phyloP scores from a whole-genome alignment of 305 asterid genomes.

The Fraxinus albicans region DNA sequence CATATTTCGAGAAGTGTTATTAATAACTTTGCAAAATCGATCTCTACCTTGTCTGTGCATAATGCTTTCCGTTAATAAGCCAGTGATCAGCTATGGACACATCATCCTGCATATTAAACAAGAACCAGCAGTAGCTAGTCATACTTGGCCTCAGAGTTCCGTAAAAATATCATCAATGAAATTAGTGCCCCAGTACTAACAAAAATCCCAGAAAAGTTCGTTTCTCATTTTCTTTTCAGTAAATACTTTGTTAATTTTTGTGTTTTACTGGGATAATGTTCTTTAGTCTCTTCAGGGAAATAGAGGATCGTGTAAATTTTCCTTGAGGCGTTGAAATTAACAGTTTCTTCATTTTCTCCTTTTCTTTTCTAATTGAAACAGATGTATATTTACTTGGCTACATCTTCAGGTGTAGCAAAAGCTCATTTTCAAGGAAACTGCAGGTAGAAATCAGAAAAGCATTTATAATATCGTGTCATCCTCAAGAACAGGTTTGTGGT shows the following conservation, averaged over 20 bases:
- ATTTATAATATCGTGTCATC: not conserved
- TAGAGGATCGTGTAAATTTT: not conserved
- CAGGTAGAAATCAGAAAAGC: not conserved
- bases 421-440: not conserved
- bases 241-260: not conserved
- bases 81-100: conserved; percentile 78
- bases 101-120: conserved; percentile 57
- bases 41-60: conserved; percentile 72
- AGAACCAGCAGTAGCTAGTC: not conserved
- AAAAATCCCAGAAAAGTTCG: not conserved
- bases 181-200: not conserved
- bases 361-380: not conserved
- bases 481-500: not conserved
- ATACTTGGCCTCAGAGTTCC: not conserved
- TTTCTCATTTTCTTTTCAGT: not conserved
- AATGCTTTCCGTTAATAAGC: conserved; percentile 87
- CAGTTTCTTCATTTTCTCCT: not conserved
- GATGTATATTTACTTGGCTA: not conserved
- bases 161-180: not conserved
- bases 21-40: not conserved
- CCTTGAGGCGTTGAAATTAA: not conserved
- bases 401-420: not conserved
- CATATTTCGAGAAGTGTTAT: not conserved
- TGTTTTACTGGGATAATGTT: not conserved
- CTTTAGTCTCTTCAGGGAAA: not conserved